Percentiles rank a stretch among this genome's conserved stretches.
Conservation (phyloP, 495 filamentous ascomycete species). For the Penicillium antarcticum region DNA sequence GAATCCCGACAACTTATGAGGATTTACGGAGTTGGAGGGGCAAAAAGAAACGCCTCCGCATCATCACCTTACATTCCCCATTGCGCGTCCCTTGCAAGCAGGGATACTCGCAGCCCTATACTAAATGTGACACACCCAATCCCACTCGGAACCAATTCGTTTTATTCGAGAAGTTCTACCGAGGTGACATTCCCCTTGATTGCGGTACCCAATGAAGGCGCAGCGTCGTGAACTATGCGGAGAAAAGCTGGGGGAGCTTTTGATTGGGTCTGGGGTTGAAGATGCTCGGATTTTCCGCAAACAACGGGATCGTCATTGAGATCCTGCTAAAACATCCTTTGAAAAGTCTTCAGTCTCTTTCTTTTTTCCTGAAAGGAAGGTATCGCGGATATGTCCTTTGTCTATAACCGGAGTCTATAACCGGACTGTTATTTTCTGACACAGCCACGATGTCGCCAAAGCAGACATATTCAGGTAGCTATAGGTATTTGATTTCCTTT, state of each 20-base stretch:
- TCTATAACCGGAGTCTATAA: too few relatives aligned
- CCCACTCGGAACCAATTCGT: background rate
- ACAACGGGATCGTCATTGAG: background rate
- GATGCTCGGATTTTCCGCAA: background rate
- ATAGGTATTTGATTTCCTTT: too few relatives aligned
- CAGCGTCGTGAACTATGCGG: background rate
- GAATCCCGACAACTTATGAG: too few relatives aligned
- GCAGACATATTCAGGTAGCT: too few relatives aligned
- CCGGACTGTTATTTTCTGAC: too few relatives aligned
- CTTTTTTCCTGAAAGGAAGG: too few relatives aligned
- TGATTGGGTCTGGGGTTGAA: background rate
- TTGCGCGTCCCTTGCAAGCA: constrained; percentile 10
- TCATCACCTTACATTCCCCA: constrained; percentile 3
- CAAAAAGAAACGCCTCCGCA: background rate
- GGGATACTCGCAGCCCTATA: constrained; percentile 1
- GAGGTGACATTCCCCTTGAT: constrained; percentile 6
- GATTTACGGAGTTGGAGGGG: too few relatives aligned
- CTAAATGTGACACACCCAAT: background rate
- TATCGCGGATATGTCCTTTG: too few relatives aligned
- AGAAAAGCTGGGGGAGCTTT: constrained; percentile 5
- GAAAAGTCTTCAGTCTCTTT: too few relatives aligned
- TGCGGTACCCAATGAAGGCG: background rate
- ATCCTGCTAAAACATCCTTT: too few relatives aligned
- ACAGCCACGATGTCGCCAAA: too few relatives aligned
- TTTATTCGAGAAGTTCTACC: background rate